phyloP scores from a whole-genome alignment of 2,329 filamentous ascomycete genomes.

The Pseudogymnoascus sp. region DNA sequence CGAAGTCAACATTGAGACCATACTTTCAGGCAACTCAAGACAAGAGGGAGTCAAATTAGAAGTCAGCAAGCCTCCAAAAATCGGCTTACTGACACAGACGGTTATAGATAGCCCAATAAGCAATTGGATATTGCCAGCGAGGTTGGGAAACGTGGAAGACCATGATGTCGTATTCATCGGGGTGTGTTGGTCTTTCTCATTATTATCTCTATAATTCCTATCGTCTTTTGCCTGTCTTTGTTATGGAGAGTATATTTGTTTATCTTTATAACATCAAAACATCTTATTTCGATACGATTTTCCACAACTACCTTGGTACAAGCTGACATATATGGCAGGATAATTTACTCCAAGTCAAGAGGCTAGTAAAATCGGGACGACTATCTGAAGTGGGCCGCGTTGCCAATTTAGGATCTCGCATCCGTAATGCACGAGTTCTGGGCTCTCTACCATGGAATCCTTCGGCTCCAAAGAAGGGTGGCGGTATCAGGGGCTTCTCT shows the following conservation, averaged over 20 bases:
- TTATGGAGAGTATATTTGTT: neutral
- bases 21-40: neutral
- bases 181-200: constrained; percentile 39
- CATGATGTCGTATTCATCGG: constrained; percentile 86
- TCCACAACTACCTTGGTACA: neutral
- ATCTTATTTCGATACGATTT: neutral
- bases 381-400: constrained; percentile 71
- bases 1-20: constrained; percentile 1
- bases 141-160: constrained; percentile 57
- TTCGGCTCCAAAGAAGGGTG: neutral
- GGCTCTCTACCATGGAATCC: constrained; percentile 40
- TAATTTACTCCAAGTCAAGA: constrained; percentile 70
- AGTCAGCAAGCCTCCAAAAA: constrained; percentile 38
- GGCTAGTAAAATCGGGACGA: constrained; percentile 60
- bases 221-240: neutral
- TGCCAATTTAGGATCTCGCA: constrained; percentile 68
- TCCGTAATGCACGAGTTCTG: constrained; percentile 71
- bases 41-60: neutral
- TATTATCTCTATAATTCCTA: constrained; percentile 8
- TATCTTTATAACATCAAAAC: constrained; percentile 11
- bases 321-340: constrained; percentile 43
- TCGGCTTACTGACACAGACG: constrained; percentile 72
- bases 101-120: constrained; percentile 67
- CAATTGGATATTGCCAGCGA: constrained; percentile 71
- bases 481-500: neutral